Base-by-base conservation (phyloP, 176 grass and related monocot genomes). In the Rhipidocladum racemiflorum region DNA sequence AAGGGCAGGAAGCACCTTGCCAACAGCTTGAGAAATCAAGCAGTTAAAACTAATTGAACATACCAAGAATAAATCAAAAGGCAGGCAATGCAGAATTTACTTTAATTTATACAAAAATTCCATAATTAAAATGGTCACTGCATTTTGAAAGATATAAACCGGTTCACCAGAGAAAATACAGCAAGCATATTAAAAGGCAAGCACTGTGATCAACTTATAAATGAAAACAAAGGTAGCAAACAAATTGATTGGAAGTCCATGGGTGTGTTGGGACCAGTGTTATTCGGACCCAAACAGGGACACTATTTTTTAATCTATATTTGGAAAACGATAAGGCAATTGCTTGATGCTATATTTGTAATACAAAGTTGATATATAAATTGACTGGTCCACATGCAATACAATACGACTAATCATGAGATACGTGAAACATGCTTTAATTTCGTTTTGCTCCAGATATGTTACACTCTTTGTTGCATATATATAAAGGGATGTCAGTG, bases 1-100 rank as follows among this genome's bases (percentile, higher is more conserved):
- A 10, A 94, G 85, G 30, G 82, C 83, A 11, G 92, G 92, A 17
- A 94, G 89, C 43, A 94, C 92, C 67, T 94, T 94, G 56, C 92
- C 87, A 23, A 91, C 92, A 76, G 92, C 89, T 89, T 94, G 29
- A 10, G n/a, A n/a, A n/a, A n/a, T n/a, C n/a, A n/a, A n/a, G n/a
- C n/a, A n/a, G n/a, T n/a, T n/a, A n/a, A n/a, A 67, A 44, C 13
- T 45, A 77, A 51, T 50, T 54, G 46, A 53, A 23, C 6, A 4
- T 51, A 13, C 15, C 71, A 0, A 67, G n/a, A 15, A 56, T 1
- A 18, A 38, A 38, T 49, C 14, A 25, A 8, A 9, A 55, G 32
- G 25, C 27, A 38, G 27, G 16, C 27, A 53, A 38, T 24, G 21
- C 2, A 38, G 30, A 24, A 68, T 8, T 54, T 14, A 3, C 7